These are phyloP conservation scores for Lathyrus oleraceus DNA, from an alignment of 306 rosid species.

Conservation along the genomic window DNA sequence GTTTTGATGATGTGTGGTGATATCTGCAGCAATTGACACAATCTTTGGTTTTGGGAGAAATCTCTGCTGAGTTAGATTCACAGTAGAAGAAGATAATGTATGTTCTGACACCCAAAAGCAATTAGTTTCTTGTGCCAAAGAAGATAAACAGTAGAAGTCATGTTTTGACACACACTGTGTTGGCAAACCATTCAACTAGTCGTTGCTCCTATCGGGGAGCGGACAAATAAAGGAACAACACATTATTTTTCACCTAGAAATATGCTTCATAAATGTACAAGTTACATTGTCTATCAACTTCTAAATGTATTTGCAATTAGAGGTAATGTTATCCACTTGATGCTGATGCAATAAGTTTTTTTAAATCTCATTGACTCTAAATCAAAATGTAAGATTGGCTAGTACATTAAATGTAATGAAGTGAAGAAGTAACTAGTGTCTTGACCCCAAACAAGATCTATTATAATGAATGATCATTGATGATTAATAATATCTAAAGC, in stretches of 20 bases:
- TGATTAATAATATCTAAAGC: background rate
- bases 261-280: slow-evolving; percentile 1
- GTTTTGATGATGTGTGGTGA: background rate
- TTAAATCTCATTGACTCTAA: slow-evolving; percentile 14
- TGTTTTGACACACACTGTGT: background rate
- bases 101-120: slow-evolving; percentile 47
- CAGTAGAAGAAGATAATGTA: slow-evolving; percentile 82
- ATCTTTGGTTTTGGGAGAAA: slow-evolving; percentile 32
- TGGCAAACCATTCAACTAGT: background rate
- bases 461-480: background rate
- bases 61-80: slow-evolving; percentile 46
- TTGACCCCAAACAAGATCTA: background rate
- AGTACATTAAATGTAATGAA: background rate
- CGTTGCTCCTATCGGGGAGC: background rate
- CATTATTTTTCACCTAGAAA: background rate
- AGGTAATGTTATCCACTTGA: background rate
- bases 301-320: slow-evolving; percentile 13
- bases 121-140: background rate
- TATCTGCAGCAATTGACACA: slow-evolving; percentile 57
- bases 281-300: background rate
- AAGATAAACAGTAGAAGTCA: background rate
- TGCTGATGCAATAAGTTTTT: slow-evolving; percentile 13
- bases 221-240: background rate
- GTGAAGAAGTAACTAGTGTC: background rate
- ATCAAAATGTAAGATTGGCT: background rate